Conservation (phyloP, 2,329 filamentous ascomycete genomes). For the Trichoderma brevicompactum region DNA sequence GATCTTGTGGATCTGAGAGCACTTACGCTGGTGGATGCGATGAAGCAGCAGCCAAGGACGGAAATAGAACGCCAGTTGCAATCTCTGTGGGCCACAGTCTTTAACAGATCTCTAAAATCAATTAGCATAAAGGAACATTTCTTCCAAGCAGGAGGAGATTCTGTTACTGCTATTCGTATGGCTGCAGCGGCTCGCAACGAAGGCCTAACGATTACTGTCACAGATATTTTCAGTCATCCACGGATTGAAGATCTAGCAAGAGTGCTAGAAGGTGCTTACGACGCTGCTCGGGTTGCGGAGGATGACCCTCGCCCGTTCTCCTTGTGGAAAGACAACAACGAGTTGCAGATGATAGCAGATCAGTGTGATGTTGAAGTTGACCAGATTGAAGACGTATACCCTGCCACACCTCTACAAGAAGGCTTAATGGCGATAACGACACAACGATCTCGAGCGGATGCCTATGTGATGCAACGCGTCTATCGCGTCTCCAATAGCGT, state of each 20-base stretch:
- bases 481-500: background rate
- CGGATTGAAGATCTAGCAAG: background rate
- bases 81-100: slow-evolving; percentile 1
- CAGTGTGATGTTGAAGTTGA: slow-evolving; percentile 18
- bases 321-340: background rate
- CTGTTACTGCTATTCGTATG: slow-evolving; percentile 5
- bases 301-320: background rate
- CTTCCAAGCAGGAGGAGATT: slow-evolving; percentile 16
- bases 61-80: slow-evolving; percentile 5
- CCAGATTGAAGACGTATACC: slow-evolving; percentile 18
- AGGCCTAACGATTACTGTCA: background rate
- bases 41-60: slow-evolving; percentile 4
- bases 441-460: background rate
- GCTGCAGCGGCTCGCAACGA: slow-evolving; percentile 7
- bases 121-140: slow-evolving; percentile 8
- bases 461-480: slow-evolving; percentile 10
- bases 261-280: background rate
- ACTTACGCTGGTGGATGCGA: background rate
- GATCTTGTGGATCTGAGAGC: background rate
- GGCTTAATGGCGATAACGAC: slow-evolving; percentile 18
- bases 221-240: slow-evolving; percentile 13
- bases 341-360: background rate
- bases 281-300: background rate
- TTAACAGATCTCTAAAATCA: background rate
- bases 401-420: no score